phyloP scores from a whole-genome alignment of 305 asterid genomes.

The Vinca major region DNA sequence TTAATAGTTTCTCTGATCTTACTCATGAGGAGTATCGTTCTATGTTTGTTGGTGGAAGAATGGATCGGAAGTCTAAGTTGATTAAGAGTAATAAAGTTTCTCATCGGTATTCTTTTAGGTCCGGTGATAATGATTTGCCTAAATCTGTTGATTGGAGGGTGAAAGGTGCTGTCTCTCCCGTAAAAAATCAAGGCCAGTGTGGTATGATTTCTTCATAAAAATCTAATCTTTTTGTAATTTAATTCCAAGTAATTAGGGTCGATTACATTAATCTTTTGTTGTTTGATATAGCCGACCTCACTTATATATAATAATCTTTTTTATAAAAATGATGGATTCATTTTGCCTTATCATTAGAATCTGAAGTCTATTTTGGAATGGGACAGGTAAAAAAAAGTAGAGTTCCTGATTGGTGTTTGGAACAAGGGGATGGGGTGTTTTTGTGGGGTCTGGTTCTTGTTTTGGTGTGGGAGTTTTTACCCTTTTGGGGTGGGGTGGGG shows the following conservation, averaged over 20 bases:
- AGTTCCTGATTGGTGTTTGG: slow-evolving; percentile 3
- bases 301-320: too few species aligned
- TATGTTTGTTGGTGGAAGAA: slow-evolving; percentile 38
- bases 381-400: neutral
- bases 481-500: neutral
- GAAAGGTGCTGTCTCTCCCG: slow-evolving; percentile 68
- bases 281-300: too few species aligned
- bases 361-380: neutral
- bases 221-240: neutral
- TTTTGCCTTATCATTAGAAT: neutral
- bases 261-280: too few species aligned
- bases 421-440: neutral
- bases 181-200: slow-evolving; percentile 82
- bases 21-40: slow-evolving; percentile 64
- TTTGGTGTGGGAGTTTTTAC: neutral
- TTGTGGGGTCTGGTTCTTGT: neutral
- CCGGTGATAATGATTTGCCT: slow-evolving; percentile 54
- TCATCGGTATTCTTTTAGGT: slow-evolving; percentile 40
- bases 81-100: slow-evolving; percentile 11
- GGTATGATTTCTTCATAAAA: slow-evolving; percentile 29
- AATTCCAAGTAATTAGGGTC: too few species aligned
- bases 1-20: slow-evolving; percentile 71
- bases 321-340: neutral
- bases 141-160: slow-evolving; percentile 66
- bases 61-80: slow-evolving; percentile 24